Percentiles rank a stretch among this genome's conserved stretches.
Conservation (phyloP, 139 green algal genomes). For the Yamagishiella unicocca region DNA sequence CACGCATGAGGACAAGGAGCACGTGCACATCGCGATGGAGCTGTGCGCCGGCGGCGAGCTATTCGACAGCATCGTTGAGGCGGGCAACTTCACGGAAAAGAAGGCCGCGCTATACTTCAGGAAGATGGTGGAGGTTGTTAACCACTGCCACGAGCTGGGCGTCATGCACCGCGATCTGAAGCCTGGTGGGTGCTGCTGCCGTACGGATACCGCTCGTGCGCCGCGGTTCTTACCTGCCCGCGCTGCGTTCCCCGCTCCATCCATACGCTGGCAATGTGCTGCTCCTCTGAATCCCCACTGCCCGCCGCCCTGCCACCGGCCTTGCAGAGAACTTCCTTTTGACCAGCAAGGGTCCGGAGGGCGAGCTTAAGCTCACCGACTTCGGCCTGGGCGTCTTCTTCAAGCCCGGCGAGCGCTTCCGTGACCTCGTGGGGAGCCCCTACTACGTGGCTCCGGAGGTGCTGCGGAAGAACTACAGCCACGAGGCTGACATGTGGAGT, state of each 20-base stretch:
- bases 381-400: constrained; percentile 85
- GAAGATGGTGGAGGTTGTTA: constrained; percentile 95
- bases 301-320: no score
- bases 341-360: constrained; percentile 70
- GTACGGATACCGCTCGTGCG: background rate
- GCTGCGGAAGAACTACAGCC: constrained; percentile 76
- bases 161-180: constrained; percentile 95
- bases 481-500: constrained; percentile 89
- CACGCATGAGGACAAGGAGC: constrained; percentile 87
- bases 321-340: constrained; percentile 99
- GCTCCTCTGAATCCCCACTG: no score
- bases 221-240: background rate
- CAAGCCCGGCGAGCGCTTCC: constrained; percentile 89
- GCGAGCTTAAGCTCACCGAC: constrained; percentile 89
- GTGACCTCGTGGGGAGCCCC: constrained; percentile 87
- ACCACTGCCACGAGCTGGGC: constrained; percentile 94
- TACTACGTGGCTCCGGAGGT: constrained; percentile 92
- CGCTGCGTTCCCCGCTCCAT: background rate
- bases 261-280: no score
- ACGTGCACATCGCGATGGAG: constrained; percentile 93
- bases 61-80: constrained; percentile 95
- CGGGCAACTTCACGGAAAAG: constrained; percentile 83
- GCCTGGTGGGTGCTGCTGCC: constrained; percentile 64
- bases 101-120: constrained; percentile 78
- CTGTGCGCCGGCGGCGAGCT: constrained; percentile 95